Evolutionary conservation across 305 asterid species (phyloP).

Genomic region (Fraxinus dipetala): DNA sequence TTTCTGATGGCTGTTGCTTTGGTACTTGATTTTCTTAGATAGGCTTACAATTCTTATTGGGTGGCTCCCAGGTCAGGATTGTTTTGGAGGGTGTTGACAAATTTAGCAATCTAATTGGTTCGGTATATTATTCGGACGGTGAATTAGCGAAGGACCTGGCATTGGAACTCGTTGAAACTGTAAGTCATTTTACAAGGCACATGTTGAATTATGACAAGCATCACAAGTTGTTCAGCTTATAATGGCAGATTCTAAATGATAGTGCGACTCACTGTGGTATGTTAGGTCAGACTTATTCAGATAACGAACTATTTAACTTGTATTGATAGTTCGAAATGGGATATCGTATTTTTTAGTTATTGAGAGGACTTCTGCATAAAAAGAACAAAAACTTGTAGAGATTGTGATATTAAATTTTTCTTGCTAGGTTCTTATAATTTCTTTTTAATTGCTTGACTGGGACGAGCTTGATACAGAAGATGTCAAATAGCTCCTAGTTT

Average conservation of each 20-base stretch:
- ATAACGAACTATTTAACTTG: not conserved
- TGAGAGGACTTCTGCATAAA: not conserved
- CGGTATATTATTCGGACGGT: constrained; percentile 85
- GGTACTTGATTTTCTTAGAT: constrained; percentile 5
- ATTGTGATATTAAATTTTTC: not conserved
- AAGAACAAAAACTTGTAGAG: not conserved
- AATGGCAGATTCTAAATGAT: not conserved
- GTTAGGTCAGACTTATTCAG: not conserved
- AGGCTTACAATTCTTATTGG: constrained; percentile 11
- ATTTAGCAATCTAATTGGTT: constrained; percentile 81
- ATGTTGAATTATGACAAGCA: not conserved
- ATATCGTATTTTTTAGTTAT: not conserved
- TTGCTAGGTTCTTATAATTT: not conserved
- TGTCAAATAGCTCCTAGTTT: not conserved
- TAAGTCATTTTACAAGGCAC: constrained; percentile 30
- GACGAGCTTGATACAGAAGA: not conserved
- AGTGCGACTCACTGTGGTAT: not conserved
- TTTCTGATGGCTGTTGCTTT: constrained; percentile 1
- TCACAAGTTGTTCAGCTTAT: not conserved
- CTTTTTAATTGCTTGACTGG: not conserved
- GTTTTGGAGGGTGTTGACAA: constrained; percentile 97
- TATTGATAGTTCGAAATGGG: not conserved
- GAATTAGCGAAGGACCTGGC: constrained; percentile 89
- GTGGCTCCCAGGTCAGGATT: constrained; percentile 70
- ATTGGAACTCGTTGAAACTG: constrained; percentile 86